Base-by-base conservation (phyloP, 345 rosid genomes). In the Euphorbia peplus region DNA sequence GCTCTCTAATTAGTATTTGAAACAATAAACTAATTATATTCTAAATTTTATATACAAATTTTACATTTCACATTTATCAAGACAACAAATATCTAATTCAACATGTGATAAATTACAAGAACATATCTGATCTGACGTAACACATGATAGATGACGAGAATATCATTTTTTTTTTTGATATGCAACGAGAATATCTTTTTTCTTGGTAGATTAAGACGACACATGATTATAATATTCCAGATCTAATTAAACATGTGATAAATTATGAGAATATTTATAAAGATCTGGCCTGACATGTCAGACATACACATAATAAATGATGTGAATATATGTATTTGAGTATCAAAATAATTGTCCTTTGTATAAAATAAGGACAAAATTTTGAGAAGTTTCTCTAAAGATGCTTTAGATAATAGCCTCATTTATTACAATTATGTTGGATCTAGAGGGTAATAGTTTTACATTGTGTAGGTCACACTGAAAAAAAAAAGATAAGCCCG, bases 351-450 rank as follows among this genome's bases (percentile, higher is more conserved):
- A 47, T 4, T 13, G 14, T 47, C 0, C 16, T 14, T 48, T 39
- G 6, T 51, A 8, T 8, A 18, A 28, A 3, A 21, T 6, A 4
- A 21, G 8, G 15, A 62, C 37, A 19, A 47, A 46, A 19, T n/a
- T 28, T 10, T 1, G 35, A 14, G 2, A 69, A 58, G 39, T 22
- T 8, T 30, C 18, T 24, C 9, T n/a, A 28, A 8, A 44, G 26
- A 19, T 53, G 16, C 5, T 54, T 52, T 71, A 54, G 26, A n/a
- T n/a, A n/a, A n/a, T n/a, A n/a, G n/a, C n/a, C n/a, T n/a, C 44
- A 44, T 30, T n/a, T 32, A 32, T 32, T 32, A n/a, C n/a, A n/a
- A n/a, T n/a, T n/a, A n/a, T n/a, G n/a, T n/a, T n/a, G n/a, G n/a
- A n/a, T n/a, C n/a, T n/a, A n/a, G n/a, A n/a, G n/a, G n/a, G n/a